These are phyloP conservation scores for Hypoxylon sp. DNA, from an alignment of 2,329 filamentous ascomycete genomes.

Conservation along the genomic window DNA sequence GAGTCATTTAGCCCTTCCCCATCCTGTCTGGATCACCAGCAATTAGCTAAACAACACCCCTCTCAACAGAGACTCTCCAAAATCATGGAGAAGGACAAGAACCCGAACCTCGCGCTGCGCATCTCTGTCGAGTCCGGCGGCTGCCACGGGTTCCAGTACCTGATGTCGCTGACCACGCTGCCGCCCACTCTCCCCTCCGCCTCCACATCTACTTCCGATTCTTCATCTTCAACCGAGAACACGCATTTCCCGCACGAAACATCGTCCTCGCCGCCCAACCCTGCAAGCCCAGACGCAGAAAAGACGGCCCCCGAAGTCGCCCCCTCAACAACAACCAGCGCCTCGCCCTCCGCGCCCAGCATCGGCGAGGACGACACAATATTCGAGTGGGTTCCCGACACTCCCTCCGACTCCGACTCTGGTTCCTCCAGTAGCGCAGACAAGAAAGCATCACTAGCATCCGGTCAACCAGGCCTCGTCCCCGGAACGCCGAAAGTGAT, in stretches of 20 bases:
- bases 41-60: constrained; percentile 13
- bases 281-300: background rate
- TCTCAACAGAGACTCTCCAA: constrained; percentile 75
- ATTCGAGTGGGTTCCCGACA: constrained; percentile 75
- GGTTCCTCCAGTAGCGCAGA: background rate
- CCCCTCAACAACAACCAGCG: constrained; percentile 53
- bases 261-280: constrained; percentile 26
- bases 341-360: constrained; percentile 36
- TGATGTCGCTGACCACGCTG: constrained; percentile 85
- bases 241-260: constrained; percentile 23
- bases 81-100: constrained; percentile 79
- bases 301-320: constrained; percentile 39
- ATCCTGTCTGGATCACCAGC: background rate
- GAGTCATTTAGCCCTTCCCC: constrained; percentile 49
- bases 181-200: constrained; percentile 56
- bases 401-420: background rate
- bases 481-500: constrained; percentile 78
- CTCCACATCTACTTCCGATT: constrained; percentile 25
- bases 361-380: constrained; percentile 84
- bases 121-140: constrained; percentile 94
- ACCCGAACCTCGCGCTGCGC: constrained; percentile 87
- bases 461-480: background rate
- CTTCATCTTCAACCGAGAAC: constrained; percentile 9
- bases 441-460: background rate
- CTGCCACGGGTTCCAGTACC: constrained; percentile 97